Conservation (phyloP, 768 basidiomycete species). For the Mycena epipterygia region DNA sequence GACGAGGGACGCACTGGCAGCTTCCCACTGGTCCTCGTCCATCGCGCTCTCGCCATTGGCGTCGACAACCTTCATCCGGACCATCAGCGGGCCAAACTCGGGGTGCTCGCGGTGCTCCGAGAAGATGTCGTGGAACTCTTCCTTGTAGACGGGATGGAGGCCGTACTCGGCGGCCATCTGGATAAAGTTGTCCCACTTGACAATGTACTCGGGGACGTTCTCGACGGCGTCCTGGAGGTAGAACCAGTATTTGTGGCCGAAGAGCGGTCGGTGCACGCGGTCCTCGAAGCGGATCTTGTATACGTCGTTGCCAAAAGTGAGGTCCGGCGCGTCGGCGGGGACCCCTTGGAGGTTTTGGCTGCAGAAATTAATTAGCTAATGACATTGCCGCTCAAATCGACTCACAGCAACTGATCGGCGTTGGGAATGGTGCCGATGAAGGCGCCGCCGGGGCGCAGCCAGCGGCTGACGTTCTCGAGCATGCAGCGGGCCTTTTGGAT, state of each 20-base stretch:
- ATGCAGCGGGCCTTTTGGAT: constrained; percentile 88
- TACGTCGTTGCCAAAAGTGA: constrained; percentile 91
- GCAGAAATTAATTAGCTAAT: constrained; percentile 15
- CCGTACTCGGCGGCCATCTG: constrained; percentile 89
- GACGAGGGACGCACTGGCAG: constrained; percentile 83
- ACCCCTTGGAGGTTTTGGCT: constrained; percentile 82
- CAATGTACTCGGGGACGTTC: constrained; percentile 96
- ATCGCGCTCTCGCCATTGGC: constrained; percentile 89
- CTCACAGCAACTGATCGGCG: constrained; percentile 85
- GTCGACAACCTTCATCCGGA: constrained; percentile 94
- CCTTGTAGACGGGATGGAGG: constrained; percentile 80
- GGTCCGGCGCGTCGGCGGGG: constrained; percentile 73
- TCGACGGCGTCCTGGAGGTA: constrained; percentile 96
- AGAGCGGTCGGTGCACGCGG: constrained; percentile 70
- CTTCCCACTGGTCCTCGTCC: constrained; percentile 98
- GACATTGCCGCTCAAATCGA: constrained; percentile 38
- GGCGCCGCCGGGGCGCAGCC: constrained; percentile 87
- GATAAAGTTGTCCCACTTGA: constrained; percentile 95
- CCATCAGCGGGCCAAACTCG: constrained; percentile 87
- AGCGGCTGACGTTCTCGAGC: constrained; percentile 89
- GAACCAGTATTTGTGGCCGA: constrained; percentile 95
- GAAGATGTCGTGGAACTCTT: constrained; percentile 93
- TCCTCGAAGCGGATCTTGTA: constrained; percentile 92
- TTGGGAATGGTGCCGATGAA: constrained; percentile 99
- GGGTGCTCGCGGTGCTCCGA: constrained; percentile 82